Evolutionary conservation across 2,329 filamentous ascomycete genomes (phyloP), one percentile per base, ranked within the genome.

Genomic region (Pseudogymnoascus sp.): DNA sequence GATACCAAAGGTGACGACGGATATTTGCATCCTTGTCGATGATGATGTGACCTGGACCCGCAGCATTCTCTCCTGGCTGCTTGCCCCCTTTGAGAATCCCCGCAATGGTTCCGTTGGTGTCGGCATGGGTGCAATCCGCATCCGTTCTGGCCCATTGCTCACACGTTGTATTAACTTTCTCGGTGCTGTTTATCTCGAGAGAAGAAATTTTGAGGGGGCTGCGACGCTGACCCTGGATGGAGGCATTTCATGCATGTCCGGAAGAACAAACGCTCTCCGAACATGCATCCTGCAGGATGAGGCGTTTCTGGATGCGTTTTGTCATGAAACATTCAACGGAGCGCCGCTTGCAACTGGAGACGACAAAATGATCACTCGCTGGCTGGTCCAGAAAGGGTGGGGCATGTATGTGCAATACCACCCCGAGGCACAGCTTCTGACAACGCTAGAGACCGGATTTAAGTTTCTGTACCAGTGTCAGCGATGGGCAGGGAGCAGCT

Each of bases 351-450:
- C 96, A 71, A 90, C 92, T 39, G 92, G 96, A 74, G 92, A 97
- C 74, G 92, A 96, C 80, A 97, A 97, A 77, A 96, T 96, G 77
- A 90, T 97, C 69, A 96, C 92, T 13, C 87, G 92, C 62, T 97
- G 91, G 91, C 83, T 96, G 71, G 91, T 96, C 70, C 89, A 85
- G 67, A 88, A 95, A 77, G 83, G 87, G 68, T 94, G 89, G 89
- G 90, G 93, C 76, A 96, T 91, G 29, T 92, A 89, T 80, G 88
- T 96, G 74, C 92, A 97, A 77, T 95, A 95, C 76, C 87, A 95
- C 74, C 84, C 82, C 58, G 90, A 93, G 72, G 93, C 89, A 69
- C 89, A 93, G 75, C 87, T 97, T 64, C 86, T 92, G 77, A 96
- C 92, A 31, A 96, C 91, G 4, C 81, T 97, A 60, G 91, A 96